Percentiles rank a stretch among this genome's conserved stretches.
Conservation (phyloP, 2,329 filamentous ascomycete species). For the Pseudogymnoascus sp. region DNA sequence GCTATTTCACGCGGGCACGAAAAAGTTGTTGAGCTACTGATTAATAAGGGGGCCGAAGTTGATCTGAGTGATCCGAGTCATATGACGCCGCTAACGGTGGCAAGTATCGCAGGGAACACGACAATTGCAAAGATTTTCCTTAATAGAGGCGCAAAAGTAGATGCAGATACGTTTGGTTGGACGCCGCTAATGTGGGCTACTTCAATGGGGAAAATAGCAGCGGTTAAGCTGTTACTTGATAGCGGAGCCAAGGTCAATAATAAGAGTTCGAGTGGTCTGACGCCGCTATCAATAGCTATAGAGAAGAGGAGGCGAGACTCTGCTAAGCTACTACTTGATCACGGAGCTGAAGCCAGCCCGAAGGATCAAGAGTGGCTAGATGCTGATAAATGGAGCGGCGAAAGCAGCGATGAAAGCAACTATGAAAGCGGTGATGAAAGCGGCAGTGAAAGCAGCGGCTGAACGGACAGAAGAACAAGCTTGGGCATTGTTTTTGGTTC, state of each 20-base stretch:
- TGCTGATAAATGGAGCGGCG: not conserved
- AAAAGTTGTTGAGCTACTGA: not conserved
- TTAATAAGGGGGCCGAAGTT: not conserved
- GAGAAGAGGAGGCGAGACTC: not conserved
- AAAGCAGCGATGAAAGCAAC: too few relatives aligned
- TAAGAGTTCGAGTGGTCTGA: not conserved
- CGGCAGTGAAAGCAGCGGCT: too few relatives aligned
- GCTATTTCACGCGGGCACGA: not conserved
- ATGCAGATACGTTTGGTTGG: not conserved
- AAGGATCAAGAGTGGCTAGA: not conserved
- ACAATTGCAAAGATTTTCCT: not conserved
- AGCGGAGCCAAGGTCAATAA: not conserved
- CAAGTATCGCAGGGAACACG: not conserved
- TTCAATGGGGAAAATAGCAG: not conserved
- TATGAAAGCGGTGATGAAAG: too few relatives aligned
- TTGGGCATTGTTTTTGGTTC: not conserved
- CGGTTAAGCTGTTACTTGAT: not conserved
- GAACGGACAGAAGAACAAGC: not conserved
- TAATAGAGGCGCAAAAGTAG: not conserved
- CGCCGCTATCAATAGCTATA: not conserved
- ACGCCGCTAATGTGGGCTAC: not conserved
- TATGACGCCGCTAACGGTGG: not conserved
- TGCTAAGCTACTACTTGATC: not conserved
- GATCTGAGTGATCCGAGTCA: not conserved
- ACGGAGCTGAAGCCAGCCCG: not conserved